Evolutionary conservation across 2,329 filamentous ascomycete genomes (phyloP).

Genomic region (Ilyonectria mors-panacis): DNA sequence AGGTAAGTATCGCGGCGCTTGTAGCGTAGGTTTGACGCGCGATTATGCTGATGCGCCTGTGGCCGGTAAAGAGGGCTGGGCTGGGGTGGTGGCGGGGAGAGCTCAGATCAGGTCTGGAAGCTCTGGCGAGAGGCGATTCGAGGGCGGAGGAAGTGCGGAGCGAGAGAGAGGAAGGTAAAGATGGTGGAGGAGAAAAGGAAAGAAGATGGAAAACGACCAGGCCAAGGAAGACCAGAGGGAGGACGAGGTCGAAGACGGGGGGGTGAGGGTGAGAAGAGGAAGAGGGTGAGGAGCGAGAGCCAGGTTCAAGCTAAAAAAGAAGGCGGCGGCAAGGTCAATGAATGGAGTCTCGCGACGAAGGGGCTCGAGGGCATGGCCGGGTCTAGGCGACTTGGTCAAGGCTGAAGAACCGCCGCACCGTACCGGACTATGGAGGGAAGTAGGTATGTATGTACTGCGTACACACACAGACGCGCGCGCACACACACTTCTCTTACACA

Average conservation of each 20-base stretch:
- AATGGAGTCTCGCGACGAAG: constrained; percentile 33
- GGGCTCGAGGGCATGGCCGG: constrained; percentile 39
- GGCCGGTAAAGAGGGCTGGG: constrained; percentile 40
- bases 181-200: constrained; percentile 30
- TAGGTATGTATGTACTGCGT: neutral
- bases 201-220: constrained; percentile 18
- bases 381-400: constrained; percentile 31
- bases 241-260: constrained; percentile 43
- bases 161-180: constrained; percentile 14
- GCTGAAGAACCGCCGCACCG: constrained; percentile 32
- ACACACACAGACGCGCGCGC: neutral
- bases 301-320: constrained; percentile 43
- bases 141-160: constrained; percentile 16
- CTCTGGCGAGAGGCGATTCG: constrained; percentile 29
- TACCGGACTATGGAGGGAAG: neutral
- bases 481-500: neutral
- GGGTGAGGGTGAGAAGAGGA: constrained; percentile 39
- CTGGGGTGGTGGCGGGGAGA: constrained; percentile 47
- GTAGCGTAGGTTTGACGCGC: constrained; percentile 51
- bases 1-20: constrained; percentile 47
- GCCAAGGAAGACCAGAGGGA: constrained; percentile 32
- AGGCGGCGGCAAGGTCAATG: constrained; percentile 44
- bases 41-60: constrained; percentile 51
- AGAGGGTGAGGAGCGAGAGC: constrained; percentile 37
- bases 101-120: constrained; percentile 46